These are phyloP conservation scores for Cucurbita maxima DNA, from an alignment of 306 rosid genomes.

Conservation along the genomic window DNA sequence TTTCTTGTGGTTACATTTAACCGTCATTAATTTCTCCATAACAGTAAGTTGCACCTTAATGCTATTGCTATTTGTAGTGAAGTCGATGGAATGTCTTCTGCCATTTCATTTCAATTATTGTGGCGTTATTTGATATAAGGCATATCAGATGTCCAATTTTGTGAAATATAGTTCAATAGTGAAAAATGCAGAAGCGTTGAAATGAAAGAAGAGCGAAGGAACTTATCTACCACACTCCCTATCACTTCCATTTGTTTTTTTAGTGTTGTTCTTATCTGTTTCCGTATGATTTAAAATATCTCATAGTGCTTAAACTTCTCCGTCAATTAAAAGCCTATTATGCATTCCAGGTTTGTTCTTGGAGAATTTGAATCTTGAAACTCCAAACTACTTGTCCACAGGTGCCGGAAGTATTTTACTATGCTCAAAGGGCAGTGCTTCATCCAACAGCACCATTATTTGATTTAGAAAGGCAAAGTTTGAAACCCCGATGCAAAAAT, in stretches of 20 bases:
- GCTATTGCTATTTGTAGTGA: background rate
- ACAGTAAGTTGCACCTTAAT: background rate
- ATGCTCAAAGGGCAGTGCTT: slow-evolving; percentile 80
- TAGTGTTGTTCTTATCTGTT: background rate
- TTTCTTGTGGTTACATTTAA: background rate
- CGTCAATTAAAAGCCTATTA: background rate
- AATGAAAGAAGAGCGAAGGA: background rate
- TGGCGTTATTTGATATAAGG: background rate
- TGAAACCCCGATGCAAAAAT: slow-evolving; percentile 55
- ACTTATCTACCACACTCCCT: background rate
- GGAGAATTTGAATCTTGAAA: slow-evolving; percentile 8
- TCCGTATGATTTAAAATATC: background rate
- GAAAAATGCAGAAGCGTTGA: background rate
- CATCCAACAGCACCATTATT: slow-evolving; percentile 78
- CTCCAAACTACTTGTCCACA: slow-evolving; percentile 18
- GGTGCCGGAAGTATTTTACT: slow-evolving; percentile 88
- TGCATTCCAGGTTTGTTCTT: background rate
- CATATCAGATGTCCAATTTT: background rate
- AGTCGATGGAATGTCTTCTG: background rate
- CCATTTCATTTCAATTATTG: background rate
- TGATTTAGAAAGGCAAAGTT: slow-evolving; percentile 46
- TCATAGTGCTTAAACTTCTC: background rate
- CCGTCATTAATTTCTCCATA: background rate
- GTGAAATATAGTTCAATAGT: background rate
- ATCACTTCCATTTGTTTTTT: background rate